Conservation (phyloP, 139 green algal genomes). For the Trebouxia sp. region DNA sequence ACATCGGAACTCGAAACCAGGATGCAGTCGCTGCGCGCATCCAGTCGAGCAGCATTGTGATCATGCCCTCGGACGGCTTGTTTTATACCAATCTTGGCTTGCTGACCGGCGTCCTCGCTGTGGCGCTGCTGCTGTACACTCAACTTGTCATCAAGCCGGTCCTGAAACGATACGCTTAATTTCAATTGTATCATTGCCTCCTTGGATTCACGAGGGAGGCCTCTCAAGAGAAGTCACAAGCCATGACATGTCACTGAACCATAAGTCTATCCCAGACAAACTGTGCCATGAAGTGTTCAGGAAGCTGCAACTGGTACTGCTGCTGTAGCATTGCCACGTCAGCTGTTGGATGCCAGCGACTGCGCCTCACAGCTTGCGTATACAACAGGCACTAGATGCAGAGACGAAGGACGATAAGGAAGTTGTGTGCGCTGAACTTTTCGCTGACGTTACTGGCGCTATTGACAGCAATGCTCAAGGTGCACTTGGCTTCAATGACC, state of each 20-base stretch:
- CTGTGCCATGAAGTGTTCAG: constrained; percentile 65
- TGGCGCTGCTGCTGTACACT: constrained; percentile 44
- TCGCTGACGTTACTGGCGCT: constrained; percentile 76
- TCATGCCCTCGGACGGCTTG: background rate
- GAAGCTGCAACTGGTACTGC: constrained; percentile 65
- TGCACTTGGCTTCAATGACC: too few relatives aligned
- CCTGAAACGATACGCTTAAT: constrained; percentile 45
- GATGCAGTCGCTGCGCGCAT: background rate
- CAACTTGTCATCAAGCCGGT: constrained; percentile 47
- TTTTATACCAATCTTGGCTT: background rate
- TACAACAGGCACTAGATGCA: constrained; percentile 49
- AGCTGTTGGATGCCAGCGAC: too few relatives aligned
- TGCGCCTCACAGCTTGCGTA: background rate
- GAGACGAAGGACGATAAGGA: constrained; percentile 78
- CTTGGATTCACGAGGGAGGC: too few relatives aligned
- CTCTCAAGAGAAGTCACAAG: too few relatives aligned
- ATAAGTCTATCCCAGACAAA: constrained; percentile 22
- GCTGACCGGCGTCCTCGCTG: constrained; percentile 16
- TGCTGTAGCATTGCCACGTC: too few relatives aligned
- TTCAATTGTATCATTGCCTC: too few relatives aligned
- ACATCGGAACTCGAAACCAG: too few relatives aligned
- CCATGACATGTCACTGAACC: too few relatives aligned
- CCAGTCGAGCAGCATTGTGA: background rate
- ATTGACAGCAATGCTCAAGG: constrained; percentile 59
- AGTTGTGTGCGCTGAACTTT: constrained; percentile 79